These are phyloP conservation scores for Suillus occidentalis DNA, from an alignment of 768 basidiomycete species.

Conservation along the genomic window DNA sequence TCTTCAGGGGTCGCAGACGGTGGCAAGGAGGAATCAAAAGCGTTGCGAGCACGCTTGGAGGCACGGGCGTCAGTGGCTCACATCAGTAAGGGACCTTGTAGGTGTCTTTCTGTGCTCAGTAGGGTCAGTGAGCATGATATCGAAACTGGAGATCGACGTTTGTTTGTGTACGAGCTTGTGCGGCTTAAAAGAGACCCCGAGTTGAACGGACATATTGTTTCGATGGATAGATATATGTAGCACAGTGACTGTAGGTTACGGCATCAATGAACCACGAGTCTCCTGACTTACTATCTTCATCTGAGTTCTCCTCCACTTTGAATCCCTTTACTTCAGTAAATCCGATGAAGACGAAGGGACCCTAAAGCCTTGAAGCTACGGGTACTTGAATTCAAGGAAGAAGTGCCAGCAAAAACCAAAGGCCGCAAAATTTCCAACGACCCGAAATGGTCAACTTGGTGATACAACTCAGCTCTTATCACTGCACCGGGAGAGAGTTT, in stretches of 20 bases:
- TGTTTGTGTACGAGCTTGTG: constrained; percentile 14
- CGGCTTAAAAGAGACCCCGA: constrained; percentile 16
- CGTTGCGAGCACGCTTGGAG: constrained; percentile 49
- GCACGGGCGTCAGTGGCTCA: constrained; percentile 31
- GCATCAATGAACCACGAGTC: constrained; percentile 15
- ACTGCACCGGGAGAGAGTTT: constrained; percentile 1
- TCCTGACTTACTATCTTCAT: constrained; percentile 11
- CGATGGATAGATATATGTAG: constrained; percentile 13
- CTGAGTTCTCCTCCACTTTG: constrained; percentile 12
- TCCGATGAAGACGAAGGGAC: constrained; percentile 9
- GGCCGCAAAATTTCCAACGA: constrained; percentile 8
- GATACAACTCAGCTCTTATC: constrained; percentile 3
- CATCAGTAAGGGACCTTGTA: constrained; percentile 9
- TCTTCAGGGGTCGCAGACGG: constrained; percentile 14
- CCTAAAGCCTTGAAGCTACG: background rate
- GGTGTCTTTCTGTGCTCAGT: background rate
- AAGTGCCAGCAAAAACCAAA: constrained; percentile 6
- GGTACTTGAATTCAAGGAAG: constrained; percentile 3
- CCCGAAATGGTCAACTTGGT: constrained; percentile 4
- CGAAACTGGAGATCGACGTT: constrained; percentile 26
- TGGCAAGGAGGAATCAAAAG: constrained; percentile 19
- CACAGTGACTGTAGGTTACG: constrained; percentile 11
- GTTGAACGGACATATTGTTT: constrained; percentile 16
- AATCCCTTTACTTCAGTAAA: constrained; percentile 5
- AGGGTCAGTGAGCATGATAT: constrained; percentile 21